These are phyloP conservation scores for Colletotrichum abscissum DNA, from an alignment of 2,329 filamentous ascomycete species.

Conservation along the genomic window DNA sequence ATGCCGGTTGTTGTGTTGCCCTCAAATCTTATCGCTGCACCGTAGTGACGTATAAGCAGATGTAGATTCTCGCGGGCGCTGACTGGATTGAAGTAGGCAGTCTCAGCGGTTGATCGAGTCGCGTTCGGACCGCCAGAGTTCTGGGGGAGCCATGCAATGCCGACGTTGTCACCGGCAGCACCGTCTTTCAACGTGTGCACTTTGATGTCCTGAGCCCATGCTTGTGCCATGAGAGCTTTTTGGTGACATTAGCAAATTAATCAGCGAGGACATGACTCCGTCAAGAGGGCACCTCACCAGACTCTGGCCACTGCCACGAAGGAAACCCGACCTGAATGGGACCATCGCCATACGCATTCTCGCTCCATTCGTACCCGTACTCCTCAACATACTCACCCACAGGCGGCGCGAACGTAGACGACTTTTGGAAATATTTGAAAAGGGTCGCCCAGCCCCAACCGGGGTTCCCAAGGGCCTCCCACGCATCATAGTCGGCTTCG, in stretches of 20 bases:
- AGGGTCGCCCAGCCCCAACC: conserved; percentile 50
- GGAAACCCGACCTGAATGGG: conserved; percentile 40
- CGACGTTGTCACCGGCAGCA: conserved; percentile 39
- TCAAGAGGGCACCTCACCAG: conserved; percentile 17
- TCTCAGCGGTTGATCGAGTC: conserved; percentile 38
- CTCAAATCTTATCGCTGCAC: conserved; percentile 40
- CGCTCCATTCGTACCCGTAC: conserved; percentile 19
- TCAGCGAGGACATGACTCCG: neutral
- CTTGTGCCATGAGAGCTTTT: conserved; percentile 28
- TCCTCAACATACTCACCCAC: conserved; percentile 18
- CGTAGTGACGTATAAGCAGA: conserved; percentile 38
- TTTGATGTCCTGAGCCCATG: conserved; percentile 37
- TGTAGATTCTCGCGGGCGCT: conserved; percentile 37
- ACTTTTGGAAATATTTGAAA: conserved; percentile 45
- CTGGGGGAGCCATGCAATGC: conserved; percentile 39
- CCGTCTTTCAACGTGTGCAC: conserved; percentile 35
- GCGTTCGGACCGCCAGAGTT: conserved; percentile 37
- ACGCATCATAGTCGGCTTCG: conserved; percentile 45
- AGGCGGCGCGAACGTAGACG: conserved; percentile 37
- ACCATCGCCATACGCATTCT: conserved; percentile 28
- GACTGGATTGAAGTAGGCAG: conserved; percentile 38
- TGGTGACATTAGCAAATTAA: neutral
- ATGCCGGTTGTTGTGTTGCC: conserved; percentile 50
- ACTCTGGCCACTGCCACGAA: conserved; percentile 40
- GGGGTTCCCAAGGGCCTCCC: conserved; percentile 50